Evolutionary conservation across 2,329 filamentous ascomycete genomes (phyloP), one percentile per base, ranked within the genome.

Genomic region (Rutstroemia sydowiana): DNA sequence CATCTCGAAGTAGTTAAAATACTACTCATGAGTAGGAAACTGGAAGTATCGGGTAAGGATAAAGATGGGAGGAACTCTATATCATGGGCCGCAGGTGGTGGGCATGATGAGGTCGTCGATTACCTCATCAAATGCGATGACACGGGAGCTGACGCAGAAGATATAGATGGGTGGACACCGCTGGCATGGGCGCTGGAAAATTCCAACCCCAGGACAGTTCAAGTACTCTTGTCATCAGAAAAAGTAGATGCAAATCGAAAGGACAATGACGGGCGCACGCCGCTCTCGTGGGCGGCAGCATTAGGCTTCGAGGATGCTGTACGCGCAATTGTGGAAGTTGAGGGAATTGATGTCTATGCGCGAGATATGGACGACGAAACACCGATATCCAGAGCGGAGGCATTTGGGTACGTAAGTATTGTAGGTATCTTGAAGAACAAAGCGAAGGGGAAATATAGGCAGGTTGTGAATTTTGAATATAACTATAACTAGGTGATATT

Each of bases 1-100:
- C 92, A 97, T 70, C 95, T 86, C 70, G 91, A 97, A 70, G 81
- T 95, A 46, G 91, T 91, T 2, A 84, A 87, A 62, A 73, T 96
- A 54, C 76, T 97, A 11, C 75, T 97, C 11, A 28, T 14, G 11
- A 42, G 40, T 28, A n/a, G 40, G 14, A 42, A 26, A 28, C 16
- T 42, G 5, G 28, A 42, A 42, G 40, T 8, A 10, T 42, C 40
- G 26, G 40, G 40, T 16, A 42, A 28, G 40, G 40, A 42, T 28
- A 42, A 42, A 42, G 21, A 42, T 26, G 13, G 21, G 11, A 42
- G 40, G 21, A 42, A 42, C 21, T 9, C 40, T 1, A 42, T 42
- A 42, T 42, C 40, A 5, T 68, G 59, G 63, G 67, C 67, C 37
- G 57, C 59, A 37, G 60, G 40, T 9, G 51, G 56, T 13, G 63